A percentile compares a stretch with the other conserved stretches of the same genome.
Conservation (phyloP, 345 rosid species). For the Gossypium herbaceum region DNA sequence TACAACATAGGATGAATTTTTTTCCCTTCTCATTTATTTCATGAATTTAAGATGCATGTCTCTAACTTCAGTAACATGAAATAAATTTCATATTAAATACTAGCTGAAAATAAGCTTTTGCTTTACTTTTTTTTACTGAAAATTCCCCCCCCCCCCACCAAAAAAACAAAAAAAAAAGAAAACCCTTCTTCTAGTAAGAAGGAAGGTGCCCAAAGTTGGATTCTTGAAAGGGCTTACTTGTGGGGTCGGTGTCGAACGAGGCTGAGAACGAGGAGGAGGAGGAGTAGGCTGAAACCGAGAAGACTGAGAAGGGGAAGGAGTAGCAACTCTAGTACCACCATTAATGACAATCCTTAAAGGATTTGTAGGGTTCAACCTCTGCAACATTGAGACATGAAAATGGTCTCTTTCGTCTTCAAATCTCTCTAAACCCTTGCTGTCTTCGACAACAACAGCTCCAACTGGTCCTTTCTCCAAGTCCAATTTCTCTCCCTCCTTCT, state of each 20-base stretch:
- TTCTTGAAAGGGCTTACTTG: slow-evolving; percentile 43
- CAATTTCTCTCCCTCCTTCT: background rate
- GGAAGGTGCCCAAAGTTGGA: background rate
- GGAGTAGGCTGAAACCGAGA: slow-evolving; percentile 28
- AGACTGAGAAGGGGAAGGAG: slow-evolving; percentile 44
- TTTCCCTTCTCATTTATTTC: background rate
- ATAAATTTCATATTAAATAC: background rate
- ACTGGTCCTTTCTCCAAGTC: slow-evolving; percentile 46
- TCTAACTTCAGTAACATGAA: slow-evolving; percentile 19
- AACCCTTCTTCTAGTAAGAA: background rate
- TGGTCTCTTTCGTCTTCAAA: slow-evolving; percentile 20
- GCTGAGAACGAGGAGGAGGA: slow-evolving; percentile 29
- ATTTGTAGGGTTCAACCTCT: slow-evolving; percentile 68
- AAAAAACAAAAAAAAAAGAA: background rate
- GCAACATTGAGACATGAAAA: slow-evolving; percentile 53
- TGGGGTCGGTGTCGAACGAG: slow-evolving; percentile 81
- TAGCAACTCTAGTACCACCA: slow-evolving; percentile 46
- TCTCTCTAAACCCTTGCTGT: slow-evolving; percentile 22
- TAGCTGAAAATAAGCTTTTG: background rate
- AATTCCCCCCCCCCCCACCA: background rate
- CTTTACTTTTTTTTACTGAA: background rate
- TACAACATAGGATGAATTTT: background rate
- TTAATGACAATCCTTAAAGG: slow-evolving; percentile 66
- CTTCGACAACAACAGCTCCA: slow-evolving; percentile 18
- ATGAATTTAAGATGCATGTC: slow-evolving; percentile 15